phyloP scores from a whole-genome alignment of 441 rosid species.

The Gossypium davidsonii region DNA sequence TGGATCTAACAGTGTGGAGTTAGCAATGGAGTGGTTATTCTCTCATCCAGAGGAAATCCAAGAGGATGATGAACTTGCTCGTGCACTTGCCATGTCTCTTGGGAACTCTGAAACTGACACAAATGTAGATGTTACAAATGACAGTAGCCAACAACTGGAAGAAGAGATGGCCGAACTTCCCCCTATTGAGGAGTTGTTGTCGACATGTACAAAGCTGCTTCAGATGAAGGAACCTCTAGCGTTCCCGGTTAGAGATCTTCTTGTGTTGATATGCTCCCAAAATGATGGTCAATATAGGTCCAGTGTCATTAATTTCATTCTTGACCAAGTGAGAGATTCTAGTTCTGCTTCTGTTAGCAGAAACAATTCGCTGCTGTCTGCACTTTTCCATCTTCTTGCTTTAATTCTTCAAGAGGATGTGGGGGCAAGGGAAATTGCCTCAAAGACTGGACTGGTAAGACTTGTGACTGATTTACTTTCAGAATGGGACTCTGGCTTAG shows the following conservation, averaged over 20 bases:
- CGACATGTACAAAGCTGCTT: constrained; percentile 80
- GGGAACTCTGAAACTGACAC: constrained; percentile 83
- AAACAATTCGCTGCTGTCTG: constrained; percentile 49
- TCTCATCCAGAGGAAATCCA: constrained; percentile 87
- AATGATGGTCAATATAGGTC: constrained; percentile 87
- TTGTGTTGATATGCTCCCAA: constrained; percentile 79
- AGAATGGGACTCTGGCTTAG: constrained; percentile 62
- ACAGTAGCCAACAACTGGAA: constrained; percentile 44
- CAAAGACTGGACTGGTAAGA: constrained; percentile 67
- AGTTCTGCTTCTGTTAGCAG: constrained; percentile 46
- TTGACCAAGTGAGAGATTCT: constrained; percentile 62
- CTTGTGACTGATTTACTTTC: constrained; percentile 66
- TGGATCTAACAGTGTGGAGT: constrained; percentile 89
- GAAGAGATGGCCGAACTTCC: constrained; percentile 83
- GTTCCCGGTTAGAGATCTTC: constrained; percentile 87
- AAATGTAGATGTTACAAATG: constrained; percentile 57
- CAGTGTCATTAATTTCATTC: constrained; percentile 65
- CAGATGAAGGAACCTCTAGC: constrained; percentile 89
- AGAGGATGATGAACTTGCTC: constrained; percentile 99
- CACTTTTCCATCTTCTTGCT: constrained; percentile 89
- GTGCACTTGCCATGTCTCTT: constrained; percentile 96
- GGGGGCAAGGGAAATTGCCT: constrained; percentile 73
- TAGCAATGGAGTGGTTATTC: constrained; percentile 99
- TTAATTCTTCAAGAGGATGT: constrained; percentile 86
- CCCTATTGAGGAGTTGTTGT: constrained; percentile 77